Evolutionary conservation across 83 land plant genomes (phyloP), one percentile per base, ranked within the genome.

Genomic region (Picea abies): DNA sequence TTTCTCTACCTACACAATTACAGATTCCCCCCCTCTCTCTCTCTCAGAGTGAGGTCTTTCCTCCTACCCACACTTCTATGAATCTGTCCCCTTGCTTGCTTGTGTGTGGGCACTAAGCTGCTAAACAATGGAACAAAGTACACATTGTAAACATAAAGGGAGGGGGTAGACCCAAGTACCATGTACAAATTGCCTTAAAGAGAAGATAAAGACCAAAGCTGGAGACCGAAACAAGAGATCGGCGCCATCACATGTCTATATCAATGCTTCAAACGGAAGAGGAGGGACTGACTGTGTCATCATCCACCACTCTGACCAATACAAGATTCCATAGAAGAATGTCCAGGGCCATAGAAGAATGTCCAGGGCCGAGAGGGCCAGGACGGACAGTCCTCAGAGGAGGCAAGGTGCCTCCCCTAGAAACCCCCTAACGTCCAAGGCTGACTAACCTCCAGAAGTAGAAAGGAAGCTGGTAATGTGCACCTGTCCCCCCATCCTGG

Each of bases 301-400:
- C 73, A 16, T 5, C 72, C 37, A 35, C 16, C 8, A 69, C 37
- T 4, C 19, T 17, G 44, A 17, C 19, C 44, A 69, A 35, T 16
- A 35, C 32, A 69, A 41, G 44, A 41, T 41, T 41, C 37, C 44
- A 16, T 5, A 69, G n/a, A 44, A 35, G 73, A 69, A 69, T 35
- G 44, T 19, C 16, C 73, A 41, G 44, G 5, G 4, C 37, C 44
- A 16, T 5, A 69, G n/a, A 44, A 35, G 73, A 69, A 69, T 35
- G 44, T 19, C 16, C 73, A 69, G 73, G 73, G 73, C 41, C 17
- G 44, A 69, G n/a, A 69, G 39, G 44, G 44, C 75, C n/a, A 70
- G 10, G 8, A n/a, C 1, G 20, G 39, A 70, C 8, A 70, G n/a
- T 37, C 44, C 10, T 70, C 17, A 9, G 75, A 37, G 75, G 75